Evolutionary conservation across 352 stramenopile genomes (phyloP), one percentile per base, ranked within the genome.

Genomic region (Phytophthora chlamydospora): DNA sequence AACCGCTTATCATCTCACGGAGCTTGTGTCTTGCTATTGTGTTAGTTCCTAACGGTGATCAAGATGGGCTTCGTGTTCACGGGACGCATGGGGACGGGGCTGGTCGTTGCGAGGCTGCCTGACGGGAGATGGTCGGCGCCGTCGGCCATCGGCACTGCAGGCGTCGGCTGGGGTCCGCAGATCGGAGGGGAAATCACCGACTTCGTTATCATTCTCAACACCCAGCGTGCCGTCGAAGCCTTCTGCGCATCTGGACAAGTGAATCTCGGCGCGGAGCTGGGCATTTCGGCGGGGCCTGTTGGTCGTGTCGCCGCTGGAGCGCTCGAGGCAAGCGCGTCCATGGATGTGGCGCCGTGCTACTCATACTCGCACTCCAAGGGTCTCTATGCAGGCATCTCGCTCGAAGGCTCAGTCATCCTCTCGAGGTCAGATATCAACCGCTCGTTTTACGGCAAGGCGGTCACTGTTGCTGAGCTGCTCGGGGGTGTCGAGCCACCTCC

Each of bases 91-190:
- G 95, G 93, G 62, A 97, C 92, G 11, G 97, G 97, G 5, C 91
- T 99, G 47, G 89, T 99, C 7, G 80, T 99, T 57, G 78, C 96
- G 3, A 80, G 85, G 29, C 79, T 98, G 13, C 78, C 88, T 16
- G 95, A 98, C 66, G 96, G 96, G 3, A 90, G 89, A 38, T 99
- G 97, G 96, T 98, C 91, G 17, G 95, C 96, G 32, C 97, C 97
- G 13, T 98, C 92, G 8, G 95, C 96, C 8, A 98, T 99, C 57
- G 95, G 84, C 40, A 93, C 96, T 29, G 88, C 83, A 4, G 95
- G 95, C 34, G 66, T 95, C 11, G 85, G 91, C 36, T 98, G 87
- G 84, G 96, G 96, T 1, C 82, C 91, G 13, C 83, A 98, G 64
- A 85, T 97, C 35, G 96, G 96, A 52, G 95, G 83, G 24, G 91